Conservation (phyloP, 192 early-diverging fungal species). For the Coemansia sp. region DNA sequence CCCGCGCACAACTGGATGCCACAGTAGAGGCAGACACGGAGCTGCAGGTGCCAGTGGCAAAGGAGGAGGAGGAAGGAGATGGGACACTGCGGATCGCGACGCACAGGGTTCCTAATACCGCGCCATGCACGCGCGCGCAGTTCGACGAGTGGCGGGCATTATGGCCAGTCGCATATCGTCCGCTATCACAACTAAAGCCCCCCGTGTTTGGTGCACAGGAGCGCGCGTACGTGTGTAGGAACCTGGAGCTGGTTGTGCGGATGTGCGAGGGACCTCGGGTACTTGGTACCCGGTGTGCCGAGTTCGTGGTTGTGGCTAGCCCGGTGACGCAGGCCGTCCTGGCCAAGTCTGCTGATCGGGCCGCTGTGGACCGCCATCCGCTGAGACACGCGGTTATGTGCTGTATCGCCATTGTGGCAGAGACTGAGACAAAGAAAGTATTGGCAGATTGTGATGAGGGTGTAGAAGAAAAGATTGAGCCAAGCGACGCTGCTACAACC, state of each 20-base stretch:
- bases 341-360: slow-evolving; percentile 55
- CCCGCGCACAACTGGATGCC: slow-evolving; percentile 3
- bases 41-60: too few relatives aligned
- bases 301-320: slow-evolving; percentile 44
- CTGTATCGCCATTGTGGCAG: slow-evolving; percentile 67
- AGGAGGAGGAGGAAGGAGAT: background rate
- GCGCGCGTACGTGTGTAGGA: slow-evolving; percentile 14
- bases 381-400: slow-evolving; percentile 81
- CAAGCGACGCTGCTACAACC: background rate
- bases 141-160: slow-evolving; percentile 73
- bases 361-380: slow-evolving; percentile 58
- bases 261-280: background rate
- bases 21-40: slow-evolving; percentile 14
- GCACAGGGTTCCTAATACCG: slow-evolving; percentile 57
- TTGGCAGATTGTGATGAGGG: background rate
- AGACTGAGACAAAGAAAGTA: slow-evolving; percentile 46
- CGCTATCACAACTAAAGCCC: slow-evolving; percentile 19
- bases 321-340: slow-evolving; percentile 55
- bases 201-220: slow-evolving; percentile 15
- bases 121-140: slow-evolving; percentile 69
- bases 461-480: background rate
- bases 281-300: background rate
- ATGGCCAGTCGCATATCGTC: slow-evolving; percentile 82
- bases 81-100: slow-evolving; percentile 15
- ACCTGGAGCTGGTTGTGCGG: background rate